Conservation (phyloP, 345 rosid genomes). For the Nasturtium officinale region DNA sequence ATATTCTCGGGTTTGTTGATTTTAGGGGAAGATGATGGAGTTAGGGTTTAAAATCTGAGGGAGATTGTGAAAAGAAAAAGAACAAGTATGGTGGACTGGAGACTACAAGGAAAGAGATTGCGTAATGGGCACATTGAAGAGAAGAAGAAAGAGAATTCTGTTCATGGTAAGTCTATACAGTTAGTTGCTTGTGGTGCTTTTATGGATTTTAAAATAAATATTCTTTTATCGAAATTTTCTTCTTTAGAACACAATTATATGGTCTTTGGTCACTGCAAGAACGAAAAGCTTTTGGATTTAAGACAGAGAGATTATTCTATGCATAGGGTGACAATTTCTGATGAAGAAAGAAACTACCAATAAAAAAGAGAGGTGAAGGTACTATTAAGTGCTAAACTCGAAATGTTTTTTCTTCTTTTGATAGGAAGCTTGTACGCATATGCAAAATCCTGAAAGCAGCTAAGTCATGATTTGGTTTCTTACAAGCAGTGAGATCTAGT, state of each 20-base stretch:
- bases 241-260: neutral
- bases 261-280: conserved; percentile 47
- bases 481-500: conserved; percentile 40
- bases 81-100: conserved; percentile 50
- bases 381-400: conserved; percentile 3
- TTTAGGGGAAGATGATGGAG: conserved; percentile 76
- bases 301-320: conserved; percentile 65
- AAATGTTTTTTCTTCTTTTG: conserved; percentile 16
- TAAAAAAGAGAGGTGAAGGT: conserved; percentile 48
- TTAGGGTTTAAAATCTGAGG: conserved; percentile 62
- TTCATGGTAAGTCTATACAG: conserved; percentile 51
- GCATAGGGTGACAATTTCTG: conserved; percentile 52
- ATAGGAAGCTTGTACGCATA: conserved; percentile 69
- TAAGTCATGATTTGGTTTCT: conserved; percentile 32
- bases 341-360: conserved; percentile 46
- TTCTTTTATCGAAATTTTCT: neutral
- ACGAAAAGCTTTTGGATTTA: conserved; percentile 67
- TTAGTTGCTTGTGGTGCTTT: conserved; percentile 40
- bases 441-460: conserved; percentile 56
- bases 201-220: no score
- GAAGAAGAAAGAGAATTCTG: conserved; percentile 50
- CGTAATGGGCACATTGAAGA: conserved; percentile 34
- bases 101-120: neutral
- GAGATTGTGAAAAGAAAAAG: conserved; percentile 56
- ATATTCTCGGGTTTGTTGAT: conserved; percentile 63